These are phyloP conservation scores for Petunia hybrid DNA, from an alignment of 305 asterid genomes.

Conservation along the genomic window DNA sequence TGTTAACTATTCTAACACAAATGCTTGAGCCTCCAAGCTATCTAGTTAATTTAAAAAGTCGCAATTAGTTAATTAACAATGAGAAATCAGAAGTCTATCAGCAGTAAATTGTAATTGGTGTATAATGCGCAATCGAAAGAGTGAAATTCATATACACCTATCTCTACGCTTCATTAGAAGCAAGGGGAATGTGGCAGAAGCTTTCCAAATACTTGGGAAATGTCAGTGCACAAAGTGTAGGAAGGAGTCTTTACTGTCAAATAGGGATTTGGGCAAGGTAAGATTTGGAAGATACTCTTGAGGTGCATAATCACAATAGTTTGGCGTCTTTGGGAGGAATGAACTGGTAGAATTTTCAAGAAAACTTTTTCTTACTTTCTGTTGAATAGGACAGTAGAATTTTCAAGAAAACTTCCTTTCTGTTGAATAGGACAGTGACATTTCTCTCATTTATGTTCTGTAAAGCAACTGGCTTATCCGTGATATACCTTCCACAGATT, in stretches of 20 bases:
- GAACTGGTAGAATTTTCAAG: not conserved
- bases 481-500: not conserved
- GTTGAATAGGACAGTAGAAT: not conserved
- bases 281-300: not conserved
- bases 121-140: not conserved
- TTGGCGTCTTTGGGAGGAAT: not conserved
- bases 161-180: not conserved
- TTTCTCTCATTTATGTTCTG: not conserved
- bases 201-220: not conserved
- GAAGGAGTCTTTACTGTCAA: not conserved
- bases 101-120: not conserved
- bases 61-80: not conserved
- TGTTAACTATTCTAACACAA: not conserved
- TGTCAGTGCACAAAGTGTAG: not conserved
- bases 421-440: not conserved
- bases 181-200: not conserved
- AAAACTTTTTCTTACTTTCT: not conserved
- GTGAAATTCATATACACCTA: not conserved
- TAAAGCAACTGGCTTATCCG: not conserved
- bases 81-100: not conserved
- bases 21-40: slow-evolving; percentile 14
- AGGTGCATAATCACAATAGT: not conserved
- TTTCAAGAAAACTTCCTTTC: not conserved
- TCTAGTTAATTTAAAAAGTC: not conserved
- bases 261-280: not conserved